Percentiles rank a stretch among this genome's conserved stretches.
These are phyloP conservation scores for Pythium phragmiticola DNA, from an alignment of 352 stramenopile genomes.

Conservation along the genomic window DNA sequence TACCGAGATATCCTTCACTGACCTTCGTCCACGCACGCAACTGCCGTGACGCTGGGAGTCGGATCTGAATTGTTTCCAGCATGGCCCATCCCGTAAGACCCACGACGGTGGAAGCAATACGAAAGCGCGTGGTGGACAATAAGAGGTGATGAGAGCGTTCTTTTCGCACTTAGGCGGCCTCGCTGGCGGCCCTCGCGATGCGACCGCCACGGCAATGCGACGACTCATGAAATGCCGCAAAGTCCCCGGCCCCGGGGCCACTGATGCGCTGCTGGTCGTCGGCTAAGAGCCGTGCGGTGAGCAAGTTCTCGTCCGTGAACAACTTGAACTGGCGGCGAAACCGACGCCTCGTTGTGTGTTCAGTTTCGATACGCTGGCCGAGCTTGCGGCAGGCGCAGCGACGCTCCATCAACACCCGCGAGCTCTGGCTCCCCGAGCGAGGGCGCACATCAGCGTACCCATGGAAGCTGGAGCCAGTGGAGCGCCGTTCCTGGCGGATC, in stretches of 20 bases:
- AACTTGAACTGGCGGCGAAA: slow-evolving; percentile 26
- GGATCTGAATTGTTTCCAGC: too few species aligned
- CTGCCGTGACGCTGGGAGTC: too few species aligned
- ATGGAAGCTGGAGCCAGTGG: not conserved
- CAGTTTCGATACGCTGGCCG: slow-evolving; percentile 27
- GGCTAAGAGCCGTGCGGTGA: slow-evolving; percentile 13
- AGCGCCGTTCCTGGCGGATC: not conserved
- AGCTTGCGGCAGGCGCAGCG: slow-evolving; percentile 29
- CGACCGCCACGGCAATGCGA: not conserved
- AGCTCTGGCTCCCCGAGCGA: not conserved
- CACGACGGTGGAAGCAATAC: too few species aligned
- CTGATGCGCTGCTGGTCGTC: slow-evolving; percentile 3
- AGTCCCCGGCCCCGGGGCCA: not conserved
- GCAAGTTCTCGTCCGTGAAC: slow-evolving; percentile 12
- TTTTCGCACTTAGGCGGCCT: not conserved
- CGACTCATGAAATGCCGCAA: slow-evolving; percentile 14
- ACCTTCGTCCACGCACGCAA: not conserved
- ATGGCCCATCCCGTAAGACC: too few species aligned
- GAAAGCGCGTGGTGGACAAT: too few species aligned
- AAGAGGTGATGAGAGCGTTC: too few species aligned
- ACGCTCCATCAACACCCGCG: not conserved
- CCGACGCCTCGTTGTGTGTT: slow-evolving; percentile 15
- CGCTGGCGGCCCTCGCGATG: not conserved
- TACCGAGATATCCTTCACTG: too few species aligned
- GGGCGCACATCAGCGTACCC: not conserved